Percentiles rank a stretch among this genome's conserved stretches.
Evolutionary conservation across 306 rosid genomes (phyloP).

Genomic region (Citrullus amarus): DNA sequence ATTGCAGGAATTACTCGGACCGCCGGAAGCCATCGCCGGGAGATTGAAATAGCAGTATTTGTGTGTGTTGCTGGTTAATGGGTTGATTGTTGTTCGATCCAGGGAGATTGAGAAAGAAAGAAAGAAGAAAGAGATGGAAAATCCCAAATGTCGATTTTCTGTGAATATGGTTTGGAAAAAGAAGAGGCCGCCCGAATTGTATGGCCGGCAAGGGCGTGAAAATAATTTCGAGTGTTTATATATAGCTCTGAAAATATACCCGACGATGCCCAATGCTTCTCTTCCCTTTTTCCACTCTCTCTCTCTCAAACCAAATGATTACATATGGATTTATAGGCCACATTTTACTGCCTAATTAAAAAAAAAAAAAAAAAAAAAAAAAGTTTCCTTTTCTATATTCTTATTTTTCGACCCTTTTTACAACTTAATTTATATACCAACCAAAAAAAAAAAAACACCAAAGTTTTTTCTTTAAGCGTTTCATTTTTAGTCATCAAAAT

Average conservation of each 20-base stretch:
- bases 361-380: not conserved
- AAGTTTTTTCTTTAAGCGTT: too few species aligned
- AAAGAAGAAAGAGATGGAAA: not conserved
- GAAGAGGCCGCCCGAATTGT: constrained; percentile 15
- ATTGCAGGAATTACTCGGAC: constrained; percentile 4
- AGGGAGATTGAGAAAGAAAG: not conserved
- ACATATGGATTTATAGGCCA: not conserved
- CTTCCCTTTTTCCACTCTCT: not conserved
- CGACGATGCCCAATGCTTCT: not conserved
- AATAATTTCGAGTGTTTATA: not conserved
- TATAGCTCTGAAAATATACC: not conserved
- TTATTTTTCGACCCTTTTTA: not conserved
- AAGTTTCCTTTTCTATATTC: not conserved
- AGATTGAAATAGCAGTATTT: not conserved
- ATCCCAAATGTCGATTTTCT: not conserved
- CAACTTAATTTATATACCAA: too few species aligned
- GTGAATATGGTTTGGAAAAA: not conserved
- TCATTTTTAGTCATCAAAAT: too few species aligned
- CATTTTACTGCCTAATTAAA: not conserved
- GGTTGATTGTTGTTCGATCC: not conserved
- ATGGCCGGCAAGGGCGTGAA: constrained; percentile 1
- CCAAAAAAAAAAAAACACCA: too few species aligned
- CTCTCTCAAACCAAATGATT: constrained; percentile 2
- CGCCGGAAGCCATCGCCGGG: constrained; percentile 21
- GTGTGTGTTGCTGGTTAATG: not conserved